These are phyloP conservation scores for Verbena officinalis DNA, from an alignment of 257 asterid species.

Conservation along the genomic window DNA sequence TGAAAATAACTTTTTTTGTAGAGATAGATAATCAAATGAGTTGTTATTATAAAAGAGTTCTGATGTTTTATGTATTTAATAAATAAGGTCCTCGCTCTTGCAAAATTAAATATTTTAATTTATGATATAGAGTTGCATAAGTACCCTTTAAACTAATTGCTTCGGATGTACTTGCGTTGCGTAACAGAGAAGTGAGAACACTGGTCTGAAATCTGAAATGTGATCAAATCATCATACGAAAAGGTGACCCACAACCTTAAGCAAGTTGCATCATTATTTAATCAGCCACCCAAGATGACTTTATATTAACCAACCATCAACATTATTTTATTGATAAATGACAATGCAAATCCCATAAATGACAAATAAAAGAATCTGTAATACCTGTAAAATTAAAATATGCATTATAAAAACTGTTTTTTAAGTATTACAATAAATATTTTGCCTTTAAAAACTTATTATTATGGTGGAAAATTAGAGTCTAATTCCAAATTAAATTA, in stretches of 20 bases:
- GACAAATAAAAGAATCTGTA: not conserved
- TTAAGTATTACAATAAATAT: not conserved
- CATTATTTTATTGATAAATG: not conserved
- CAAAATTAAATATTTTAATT: too few relatives aligned
- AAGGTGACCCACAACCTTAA: not conserved
- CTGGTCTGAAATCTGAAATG: not conserved
- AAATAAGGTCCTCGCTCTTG: too few relatives aligned
- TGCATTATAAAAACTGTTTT: too few relatives aligned
- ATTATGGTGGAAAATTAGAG: too few relatives aligned
- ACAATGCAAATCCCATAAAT: not conserved
- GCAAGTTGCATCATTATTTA: slow-evolving; percentile 11
- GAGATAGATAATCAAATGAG: too few relatives aligned
- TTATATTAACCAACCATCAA: not conserved
- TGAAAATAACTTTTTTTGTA: too few relatives aligned
- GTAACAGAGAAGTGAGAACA: not conserved
- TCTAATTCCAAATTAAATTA: slow-evolving; percentile 14
- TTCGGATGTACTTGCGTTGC: too few relatives aligned
- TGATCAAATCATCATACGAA: not conserved
- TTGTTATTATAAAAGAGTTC: too few relatives aligned
- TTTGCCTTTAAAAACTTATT: too few relatives aligned
- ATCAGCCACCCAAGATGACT: not conserved
- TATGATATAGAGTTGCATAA: too few relatives aligned
- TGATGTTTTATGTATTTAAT: too few relatives aligned
- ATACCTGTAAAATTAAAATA: not conserved
- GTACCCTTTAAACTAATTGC: too few relatives aligned